A percentile compares a stretch with the other conserved stretches of the same genome.
Conservation (phyloP, 805 yeast species). For the Kuraishia hungarica region DNA sequence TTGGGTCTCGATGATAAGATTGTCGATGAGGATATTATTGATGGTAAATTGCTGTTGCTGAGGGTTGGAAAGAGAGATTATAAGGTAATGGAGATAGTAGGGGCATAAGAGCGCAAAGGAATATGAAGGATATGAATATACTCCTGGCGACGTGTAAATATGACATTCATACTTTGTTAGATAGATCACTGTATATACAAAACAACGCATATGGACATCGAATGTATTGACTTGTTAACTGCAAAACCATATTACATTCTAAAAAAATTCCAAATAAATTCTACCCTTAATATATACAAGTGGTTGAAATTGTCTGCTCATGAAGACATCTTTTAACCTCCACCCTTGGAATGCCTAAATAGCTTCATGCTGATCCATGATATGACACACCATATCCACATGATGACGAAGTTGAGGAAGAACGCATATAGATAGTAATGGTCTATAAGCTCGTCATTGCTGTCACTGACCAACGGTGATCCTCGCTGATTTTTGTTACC, state of each 20-base stretch:
- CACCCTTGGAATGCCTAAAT: constrained; percentile 72
- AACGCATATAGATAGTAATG: constrained; percentile 22
- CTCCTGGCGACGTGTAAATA: background rate
- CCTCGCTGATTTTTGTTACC: background rate
- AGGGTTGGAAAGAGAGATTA: constrained; percentile 71
- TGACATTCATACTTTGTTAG: background rate
- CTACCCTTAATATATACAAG: no score
- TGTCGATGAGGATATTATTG: constrained; percentile 44
- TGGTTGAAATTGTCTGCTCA: no score
- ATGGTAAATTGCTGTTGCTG: constrained; percentile 50
- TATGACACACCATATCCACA: constrained; percentile 63
- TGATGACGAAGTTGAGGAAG: constrained; percentile 21
- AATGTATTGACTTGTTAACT: no score
- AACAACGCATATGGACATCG: background rate
- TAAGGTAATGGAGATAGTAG: constrained; percentile 35
- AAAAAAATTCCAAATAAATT: background rate
- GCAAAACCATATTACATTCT: background rate
- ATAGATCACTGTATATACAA: background rate
- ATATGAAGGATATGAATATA: no score
- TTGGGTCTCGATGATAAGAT: constrained; percentile 39
- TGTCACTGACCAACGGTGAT: background rate
- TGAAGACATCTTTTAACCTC: constrained; percentile 17
- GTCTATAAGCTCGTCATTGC: constrained; percentile 1
- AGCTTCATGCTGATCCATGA: constrained; percentile 79
- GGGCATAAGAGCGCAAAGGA: background rate